phyloP scores from a whole-genome alignment of 306 rosid species.

The Trichosanthes cucumerina region DNA sequence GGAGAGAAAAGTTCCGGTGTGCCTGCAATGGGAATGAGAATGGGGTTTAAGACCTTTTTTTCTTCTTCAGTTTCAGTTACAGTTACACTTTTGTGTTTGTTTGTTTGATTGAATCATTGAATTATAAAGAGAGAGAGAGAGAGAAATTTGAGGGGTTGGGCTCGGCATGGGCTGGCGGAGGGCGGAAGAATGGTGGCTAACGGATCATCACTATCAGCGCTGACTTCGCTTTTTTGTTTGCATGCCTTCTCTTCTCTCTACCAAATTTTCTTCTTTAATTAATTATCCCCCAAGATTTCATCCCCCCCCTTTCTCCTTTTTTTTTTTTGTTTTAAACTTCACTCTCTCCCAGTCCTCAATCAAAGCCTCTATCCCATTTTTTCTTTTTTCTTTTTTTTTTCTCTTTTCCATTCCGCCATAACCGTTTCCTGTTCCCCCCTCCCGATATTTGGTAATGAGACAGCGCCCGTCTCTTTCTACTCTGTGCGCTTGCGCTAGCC shows the following conservation, averaged over 20 bases:
- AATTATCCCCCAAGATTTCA: slow-evolving; percentile 25
- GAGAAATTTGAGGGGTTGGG: background rate
- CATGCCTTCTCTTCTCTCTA: background rate
- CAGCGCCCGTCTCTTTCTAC: background rate
- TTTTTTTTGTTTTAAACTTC: slow-evolving; percentile 20
- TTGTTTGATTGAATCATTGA: background rate
- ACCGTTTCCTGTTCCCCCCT: slow-evolving; percentile 29
- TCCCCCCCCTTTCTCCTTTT: background rate
- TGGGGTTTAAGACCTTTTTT: background rate
- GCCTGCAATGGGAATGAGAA: background rate
- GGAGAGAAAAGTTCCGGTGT: background rate
- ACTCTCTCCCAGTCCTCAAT: slow-evolving; percentile 31
- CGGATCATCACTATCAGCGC: background rate
- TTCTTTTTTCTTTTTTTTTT: background rate
- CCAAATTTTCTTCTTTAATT: background rate
- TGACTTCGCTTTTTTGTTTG: background rate
- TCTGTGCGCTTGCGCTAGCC: background rate
- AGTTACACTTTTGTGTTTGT: slow-evolving; percentile 32
- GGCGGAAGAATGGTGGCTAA: no score
- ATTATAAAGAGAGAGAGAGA: slow-evolving; percentile 12
- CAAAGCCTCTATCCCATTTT: slow-evolving; percentile 20
- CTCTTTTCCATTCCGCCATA: slow-evolving; percentile 16
- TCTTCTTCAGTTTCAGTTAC: slow-evolving; percentile 15
- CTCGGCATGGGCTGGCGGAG: no score
- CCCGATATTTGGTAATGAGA: background rate